A percentile compares a stretch with the other conserved stretches of the same genome.
Evolutionary conservation across 768 basidiomycete genomes (phyloP).

Genomic region (Boletus reticuloceps): DNA sequence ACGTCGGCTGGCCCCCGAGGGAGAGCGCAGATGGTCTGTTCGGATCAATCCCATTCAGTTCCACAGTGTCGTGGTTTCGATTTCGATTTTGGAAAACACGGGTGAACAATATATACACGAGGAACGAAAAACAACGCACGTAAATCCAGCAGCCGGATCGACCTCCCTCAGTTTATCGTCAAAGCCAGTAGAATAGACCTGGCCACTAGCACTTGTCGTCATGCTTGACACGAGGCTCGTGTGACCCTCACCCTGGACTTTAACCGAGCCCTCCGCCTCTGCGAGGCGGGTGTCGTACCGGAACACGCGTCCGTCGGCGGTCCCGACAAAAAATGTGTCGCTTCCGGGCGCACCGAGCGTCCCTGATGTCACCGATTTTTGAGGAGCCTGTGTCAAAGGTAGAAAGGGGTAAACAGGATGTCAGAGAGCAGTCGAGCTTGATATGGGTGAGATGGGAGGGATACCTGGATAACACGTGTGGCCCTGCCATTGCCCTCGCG

Average conservation of each 20-base stretch:
- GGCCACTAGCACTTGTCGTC: slow-evolving; percentile 43
- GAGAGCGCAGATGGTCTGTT: slow-evolving; percentile 50
- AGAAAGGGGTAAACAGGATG: neutral
- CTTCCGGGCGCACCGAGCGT: slow-evolving; percentile 33
- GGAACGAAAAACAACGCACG: slow-evolving; percentile 22
- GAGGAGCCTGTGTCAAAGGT: slow-evolving; percentile 56
- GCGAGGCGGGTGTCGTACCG: slow-evolving; percentile 48
- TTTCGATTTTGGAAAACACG: neutral
- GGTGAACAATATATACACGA: neutral
- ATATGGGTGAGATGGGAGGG: slow-evolving; percentile 13
- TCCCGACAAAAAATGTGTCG: slow-evolving; percentile 77
- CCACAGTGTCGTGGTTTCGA: neutral
- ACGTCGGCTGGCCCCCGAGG: slow-evolving; percentile 64
- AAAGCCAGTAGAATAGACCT: slow-evolving; percentile 70
- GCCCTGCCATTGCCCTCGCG: slow-evolving; percentile 57
- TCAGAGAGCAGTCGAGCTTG: neutral
- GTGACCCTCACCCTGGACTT: slow-evolving; percentile 66
- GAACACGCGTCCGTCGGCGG: slow-evolving; percentile 73
- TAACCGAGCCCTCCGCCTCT: slow-evolving; percentile 23
- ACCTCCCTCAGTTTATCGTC: slow-evolving; percentile 81
- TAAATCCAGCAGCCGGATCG: slow-evolving; percentile 32
- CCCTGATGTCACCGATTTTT: slow-evolving; percentile 74
- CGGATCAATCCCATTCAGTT: neutral
- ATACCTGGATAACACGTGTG: slow-evolving; percentile 58
- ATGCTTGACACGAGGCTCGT: slow-evolving; percentile 67